Evolutionary conservation across 202 grass and related monocot genomes (phyloP).

Genomic region (Bolboschoenoplectus hybrid): DNA sequence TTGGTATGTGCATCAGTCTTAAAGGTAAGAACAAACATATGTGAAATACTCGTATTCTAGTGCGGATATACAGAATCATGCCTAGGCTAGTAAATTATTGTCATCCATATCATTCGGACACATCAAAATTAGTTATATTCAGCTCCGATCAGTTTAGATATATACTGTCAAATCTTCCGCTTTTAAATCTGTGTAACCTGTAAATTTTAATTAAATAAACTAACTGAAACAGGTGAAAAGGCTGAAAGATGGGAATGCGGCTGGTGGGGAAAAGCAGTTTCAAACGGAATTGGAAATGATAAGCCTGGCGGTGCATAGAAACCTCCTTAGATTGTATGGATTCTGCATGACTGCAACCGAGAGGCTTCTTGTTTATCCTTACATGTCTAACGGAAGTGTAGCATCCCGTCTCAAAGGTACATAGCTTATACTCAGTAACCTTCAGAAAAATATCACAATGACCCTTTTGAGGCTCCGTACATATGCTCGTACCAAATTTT

Average conservation of each 20-base stretch:
- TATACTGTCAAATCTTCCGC: too few relatives aligned
- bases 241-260: conserved; percentile 75
- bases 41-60: background rate
- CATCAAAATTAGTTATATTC: background rate
- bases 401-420: conserved; percentile 83
- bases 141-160: background rate
- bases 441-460: background rate
- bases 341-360: conserved; percentile 76
- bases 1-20: background rate
- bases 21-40: background rate
- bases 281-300: conserved; percentile 92
- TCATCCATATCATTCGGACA: conserved; percentile 4
- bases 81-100: background rate
- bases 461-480: background rate
- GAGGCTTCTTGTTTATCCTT: conserved; percentile 86
- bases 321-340: conserved; percentile 71
- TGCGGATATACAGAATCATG: background rate
- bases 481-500: background rate
- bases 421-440: background rate
- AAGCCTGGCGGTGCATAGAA: conserved; percentile 79
- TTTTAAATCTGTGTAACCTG: background rate
- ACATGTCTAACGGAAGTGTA: conserved; percentile 90
- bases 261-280: conserved; percentile 72
- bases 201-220: background rate
- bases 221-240: conserved; percentile 54